Evolutionary conservation across 345 rosid genomes (phyloP).

Genomic region (Turnera subulata): DNA sequence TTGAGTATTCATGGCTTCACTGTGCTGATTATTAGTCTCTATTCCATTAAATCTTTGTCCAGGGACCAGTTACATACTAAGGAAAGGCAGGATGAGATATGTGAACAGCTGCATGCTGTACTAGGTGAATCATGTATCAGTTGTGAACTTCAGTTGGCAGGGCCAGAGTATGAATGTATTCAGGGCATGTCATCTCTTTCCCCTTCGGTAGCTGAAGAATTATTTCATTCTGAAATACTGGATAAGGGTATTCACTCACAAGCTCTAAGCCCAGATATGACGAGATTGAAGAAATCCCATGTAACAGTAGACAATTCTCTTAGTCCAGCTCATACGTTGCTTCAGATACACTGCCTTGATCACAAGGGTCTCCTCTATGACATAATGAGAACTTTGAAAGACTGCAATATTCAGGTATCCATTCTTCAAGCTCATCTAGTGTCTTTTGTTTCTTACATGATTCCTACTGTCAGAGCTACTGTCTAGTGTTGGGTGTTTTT

Average conservation of each 20-base stretch:
- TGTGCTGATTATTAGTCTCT: slow-evolving; percentile 8
- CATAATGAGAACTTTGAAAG: slow-evolving; percentile 73
- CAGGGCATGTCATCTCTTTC: slow-evolving; percentile 55
- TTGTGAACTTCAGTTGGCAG: slow-evolving; percentile 71
- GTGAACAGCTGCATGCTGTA: slow-evolving; percentile 53
- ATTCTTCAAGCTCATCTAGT: not conserved
- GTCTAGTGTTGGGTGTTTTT: not conserved
- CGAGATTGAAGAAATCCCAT: slow-evolving; percentile 45
- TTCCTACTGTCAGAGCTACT: not conserved
- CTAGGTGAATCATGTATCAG: slow-evolving; percentile 72
- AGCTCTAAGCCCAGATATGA: slow-evolving; percentile 60
- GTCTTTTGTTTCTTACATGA: not conserved
- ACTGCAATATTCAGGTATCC: slow-evolving; percentile 64
- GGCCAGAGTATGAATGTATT: slow-evolving; percentile 56
- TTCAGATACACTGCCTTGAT: slow-evolving; percentile 62
- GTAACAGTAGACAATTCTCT: slow-evolving; percentile 63
- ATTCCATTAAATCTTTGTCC: slow-evolving; percentile 14
- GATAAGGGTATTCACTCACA: slow-evolving; percentile 47
- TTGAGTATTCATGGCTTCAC: too few relatives aligned
- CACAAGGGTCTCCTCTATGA: slow-evolving; percentile 85
- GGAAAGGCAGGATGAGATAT: slow-evolving; percentile 51
- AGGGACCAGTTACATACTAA: slow-evolving; percentile 75
- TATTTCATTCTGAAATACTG: slow-evolving; percentile 44
- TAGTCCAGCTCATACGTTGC: slow-evolving; percentile 75
- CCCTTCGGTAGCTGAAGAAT: slow-evolving; percentile 49